phyloP scores from a whole-genome alignment of 1,284 basidiomycete species.

The Trichosporon faecale region DNA sequence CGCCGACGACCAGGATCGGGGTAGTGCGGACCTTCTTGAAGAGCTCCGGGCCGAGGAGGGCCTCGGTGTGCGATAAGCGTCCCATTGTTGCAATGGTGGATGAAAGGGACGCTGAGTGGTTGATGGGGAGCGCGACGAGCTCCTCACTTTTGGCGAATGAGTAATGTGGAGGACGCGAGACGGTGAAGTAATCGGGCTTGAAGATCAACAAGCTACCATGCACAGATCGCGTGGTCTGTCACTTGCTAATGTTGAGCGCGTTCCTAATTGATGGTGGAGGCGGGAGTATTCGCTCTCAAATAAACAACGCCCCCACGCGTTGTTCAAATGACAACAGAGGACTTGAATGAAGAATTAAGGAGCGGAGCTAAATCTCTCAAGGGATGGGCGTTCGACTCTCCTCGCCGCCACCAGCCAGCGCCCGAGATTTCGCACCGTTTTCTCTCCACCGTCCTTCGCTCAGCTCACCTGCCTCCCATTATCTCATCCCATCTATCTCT shows the following conservation, averaged over 20 bases:
- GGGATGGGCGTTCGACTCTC: conserved; percentile 11
- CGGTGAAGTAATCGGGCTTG: not conserved
- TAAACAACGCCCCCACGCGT: not conserved
- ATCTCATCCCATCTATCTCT: conserved; percentile 1
- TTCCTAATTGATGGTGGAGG: conserved; percentile 2
- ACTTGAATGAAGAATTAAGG: not conserved
- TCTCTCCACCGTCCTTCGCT: not conserved
- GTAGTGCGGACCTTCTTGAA: conserved; percentile 58
- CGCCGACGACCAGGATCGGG: conserved; percentile 85
- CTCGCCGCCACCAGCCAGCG: conserved; percentile 1
- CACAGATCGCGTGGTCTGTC: not conserved
- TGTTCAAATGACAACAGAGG: not conserved
- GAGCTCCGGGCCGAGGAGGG: conserved; percentile 71
- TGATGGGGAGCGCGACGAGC: not conserved
- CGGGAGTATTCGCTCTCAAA: not conserved
- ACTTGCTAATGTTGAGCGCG: not conserved
- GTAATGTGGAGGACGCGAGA: conserved; percentile 2
- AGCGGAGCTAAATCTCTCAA: not conserved
- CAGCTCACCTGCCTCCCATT: not conserved
- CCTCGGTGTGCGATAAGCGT: conserved; percentile 38
- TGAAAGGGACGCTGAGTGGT: not conserved
- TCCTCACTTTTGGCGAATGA: not conserved
- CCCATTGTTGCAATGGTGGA: conserved; percentile 28
- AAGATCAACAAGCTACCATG: not conserved
- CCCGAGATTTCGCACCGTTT: conserved; percentile 8